Evolutionary conservation across 352 stramenopile species (phyloP), one percentile per base, ranked within the genome.

Genomic region (Phytophthora quininea): DNA sequence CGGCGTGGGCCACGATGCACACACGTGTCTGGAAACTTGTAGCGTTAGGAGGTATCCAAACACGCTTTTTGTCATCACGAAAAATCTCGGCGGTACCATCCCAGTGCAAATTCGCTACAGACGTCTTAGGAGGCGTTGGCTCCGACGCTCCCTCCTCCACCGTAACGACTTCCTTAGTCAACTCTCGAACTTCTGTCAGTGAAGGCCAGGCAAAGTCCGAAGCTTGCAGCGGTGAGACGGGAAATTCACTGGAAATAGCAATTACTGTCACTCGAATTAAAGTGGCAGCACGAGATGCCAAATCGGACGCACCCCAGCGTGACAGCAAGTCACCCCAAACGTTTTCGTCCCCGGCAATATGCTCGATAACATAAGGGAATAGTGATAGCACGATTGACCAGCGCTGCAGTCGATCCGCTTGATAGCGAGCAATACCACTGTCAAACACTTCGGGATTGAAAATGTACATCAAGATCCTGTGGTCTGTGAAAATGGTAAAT

Each of bases 1-100:
- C 74, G 1, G 64, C 71, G 47, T 78, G 67, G 0, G 59, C 71
- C 0, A 82, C 24, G 0, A 82, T 58, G 32, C 67, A 71, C 0
- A 75, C 30, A 3, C 71, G 55, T 10, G 67, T 38, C n/a, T 71
- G 59, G 30, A 77, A 3, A 3, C 67, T 45, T 4, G 10, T 47
- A n/a, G 43, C 53, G 9, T 47, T 12, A 14, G 54, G 40, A 0
- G 58, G 58, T 3, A 66, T 52, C 40, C 40, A 66, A 29, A 43
- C 10, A 14, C 27, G 2, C 37, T 19, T 3, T 15, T 33, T 24
- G 15, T 31, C 7, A 35, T 33, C n/a, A 52, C 7, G 27, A 15
- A 15, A 5, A 31, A 7, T 8, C 19, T 32, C 19, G 2, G 9
- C 46, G n/a, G 19, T 24, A 24, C 19, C 19, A 24, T 24, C 33